Percentiles rank a stretch among this genome's conserved stretches.
phyloP scores from a whole-genome alignment of 148 eudicot species.

The Linanthus parryae region DNA sequence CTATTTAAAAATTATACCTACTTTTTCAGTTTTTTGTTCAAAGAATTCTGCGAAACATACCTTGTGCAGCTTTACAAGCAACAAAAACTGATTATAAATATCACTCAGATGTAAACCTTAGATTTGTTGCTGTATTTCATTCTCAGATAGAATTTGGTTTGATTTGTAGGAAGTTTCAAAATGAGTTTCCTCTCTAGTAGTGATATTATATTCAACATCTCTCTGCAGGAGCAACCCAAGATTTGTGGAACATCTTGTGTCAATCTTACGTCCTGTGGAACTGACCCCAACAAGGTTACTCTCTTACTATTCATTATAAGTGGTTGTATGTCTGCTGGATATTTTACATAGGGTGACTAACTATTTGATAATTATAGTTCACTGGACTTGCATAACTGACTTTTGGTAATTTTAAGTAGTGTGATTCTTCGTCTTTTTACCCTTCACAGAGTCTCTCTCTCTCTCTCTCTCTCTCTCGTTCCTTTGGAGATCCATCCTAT shows the following conservation, averaged over 20 bases:
- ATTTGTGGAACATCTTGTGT: conserved; percentile 31
- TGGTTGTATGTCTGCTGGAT: neutral
- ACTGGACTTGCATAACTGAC: too few species aligned
- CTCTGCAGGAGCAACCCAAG: conserved; percentile 51
- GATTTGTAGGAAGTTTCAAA: neutral
- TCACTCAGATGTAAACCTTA: neutral
- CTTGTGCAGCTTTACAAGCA: neutral
- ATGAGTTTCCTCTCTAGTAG: neutral
- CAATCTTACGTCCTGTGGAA: conserved; percentile 28
- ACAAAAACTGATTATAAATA: too few species aligned
- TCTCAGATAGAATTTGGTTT: neutral
- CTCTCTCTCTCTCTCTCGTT: too few species aligned
- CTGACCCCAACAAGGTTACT: conserved; percentile 40
- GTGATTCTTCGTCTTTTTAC: too few species aligned
- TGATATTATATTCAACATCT: conserved; percentile 8
- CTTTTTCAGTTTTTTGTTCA: neutral
- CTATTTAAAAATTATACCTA: neutral
- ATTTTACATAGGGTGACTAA: neutral
- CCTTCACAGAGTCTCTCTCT: too few species aligned
- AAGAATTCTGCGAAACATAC: neutral
- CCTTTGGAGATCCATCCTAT: too few species aligned
- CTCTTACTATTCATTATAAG: neutral
- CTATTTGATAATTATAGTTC: neutral
- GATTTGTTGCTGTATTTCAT: neutral
- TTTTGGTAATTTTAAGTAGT: too few species aligned